Evolutionary conservation across 352 stramenopile species (phyloP).

Genomic region (Globisporangium cederbergense): DNA sequence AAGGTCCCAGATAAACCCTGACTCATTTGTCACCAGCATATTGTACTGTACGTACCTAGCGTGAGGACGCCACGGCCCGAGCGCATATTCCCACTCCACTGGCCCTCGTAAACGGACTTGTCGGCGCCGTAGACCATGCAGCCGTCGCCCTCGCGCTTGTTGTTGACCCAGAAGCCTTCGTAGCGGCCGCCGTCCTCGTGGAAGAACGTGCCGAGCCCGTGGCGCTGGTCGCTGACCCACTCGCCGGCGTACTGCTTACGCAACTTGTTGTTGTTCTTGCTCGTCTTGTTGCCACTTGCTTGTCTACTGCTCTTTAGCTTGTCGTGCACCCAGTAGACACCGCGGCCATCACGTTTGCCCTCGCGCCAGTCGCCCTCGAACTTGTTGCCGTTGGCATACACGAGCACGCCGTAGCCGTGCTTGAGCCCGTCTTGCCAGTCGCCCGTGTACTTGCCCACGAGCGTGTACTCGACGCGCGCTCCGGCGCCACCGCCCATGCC

Average conservation of each 20-base stretch:
- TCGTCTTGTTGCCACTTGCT: conserved; percentile 22
- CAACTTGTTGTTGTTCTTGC: conserved; percentile 48
- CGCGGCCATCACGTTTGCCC: conserved; percentile 78
- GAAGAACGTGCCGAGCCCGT: conserved; percentile 80
- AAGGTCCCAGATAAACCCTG: not conserved
- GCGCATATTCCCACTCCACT: conserved; percentile 73
- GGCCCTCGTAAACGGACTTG: conserved; percentile 85
- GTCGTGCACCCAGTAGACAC: conserved; percentile 78
- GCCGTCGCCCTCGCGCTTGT: conserved; percentile 75
- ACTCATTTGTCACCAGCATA: not conserved
- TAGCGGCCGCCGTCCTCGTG: conserved; percentile 81
- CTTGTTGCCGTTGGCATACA: conserved; percentile 89
- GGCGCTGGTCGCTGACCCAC: conserved; percentile 66
- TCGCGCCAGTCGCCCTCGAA: conserved; percentile 87
- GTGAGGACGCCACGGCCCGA: conserved; percentile 63
- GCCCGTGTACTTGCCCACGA: conserved; percentile 88
- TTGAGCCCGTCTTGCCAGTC: conserved; percentile 92
- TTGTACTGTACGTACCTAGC: conserved; percentile 35
- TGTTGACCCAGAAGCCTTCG: conserved; percentile 72
- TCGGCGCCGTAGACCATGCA: conserved; percentile 79
- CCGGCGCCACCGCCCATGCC: conserved; percentile 26
- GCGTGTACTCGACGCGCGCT: conserved; percentile 56
- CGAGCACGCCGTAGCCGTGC: conserved; percentile 88
- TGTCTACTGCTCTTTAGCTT: conserved; percentile 22
- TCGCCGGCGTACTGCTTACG: conserved; percentile 85